Conservation (phyloP, 805 yeast species). For the Candida verbasci region DNA sequence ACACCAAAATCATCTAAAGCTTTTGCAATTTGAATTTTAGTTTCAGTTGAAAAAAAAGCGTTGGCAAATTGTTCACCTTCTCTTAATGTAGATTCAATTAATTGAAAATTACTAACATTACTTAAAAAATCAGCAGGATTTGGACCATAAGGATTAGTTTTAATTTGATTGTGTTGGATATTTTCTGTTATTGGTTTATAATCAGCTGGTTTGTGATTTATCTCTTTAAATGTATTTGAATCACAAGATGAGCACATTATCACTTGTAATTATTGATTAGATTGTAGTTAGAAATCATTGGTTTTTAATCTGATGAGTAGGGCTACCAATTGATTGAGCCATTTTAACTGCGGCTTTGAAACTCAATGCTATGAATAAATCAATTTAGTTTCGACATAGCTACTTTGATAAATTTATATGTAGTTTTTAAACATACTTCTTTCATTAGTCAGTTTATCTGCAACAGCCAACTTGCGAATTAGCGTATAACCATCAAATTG, state of each 20-base stretch:
- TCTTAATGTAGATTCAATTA: slow-evolving; percentile 92
- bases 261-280: not conserved
- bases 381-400: too few relatives aligned
- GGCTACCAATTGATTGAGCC: too few relatives aligned
- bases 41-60: slow-evolving; percentile 91
- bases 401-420: too few relatives aligned
- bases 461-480: too few relatives aligned
- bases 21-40: slow-evolving; percentile 94
- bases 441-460: too few relatives aligned
- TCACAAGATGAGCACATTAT: not conserved
- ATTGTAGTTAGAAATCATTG: too few relatives aligned
- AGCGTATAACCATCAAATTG: too few relatives aligned
- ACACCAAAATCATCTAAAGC: slow-evolving; percentile 98
- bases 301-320: too few relatives aligned
- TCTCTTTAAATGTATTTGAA: not conserved
- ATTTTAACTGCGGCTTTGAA: too few relatives aligned
- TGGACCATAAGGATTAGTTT: slow-evolving; percentile 84
- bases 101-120: slow-evolving; percentile 81
- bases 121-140: slow-evolving; percentile 90
- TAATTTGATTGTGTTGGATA: slow-evolving; percentile 17
- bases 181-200: slow-evolving; percentile 33
- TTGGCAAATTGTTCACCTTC: slow-evolving; percentile 99
- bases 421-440: too few relatives aligned
- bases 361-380: too few relatives aligned
- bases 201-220: slow-evolving; percentile 14